phyloP scores from a whole-genome alignment of 345 rosid genomes.

The Ailanthus altissimus region DNA sequence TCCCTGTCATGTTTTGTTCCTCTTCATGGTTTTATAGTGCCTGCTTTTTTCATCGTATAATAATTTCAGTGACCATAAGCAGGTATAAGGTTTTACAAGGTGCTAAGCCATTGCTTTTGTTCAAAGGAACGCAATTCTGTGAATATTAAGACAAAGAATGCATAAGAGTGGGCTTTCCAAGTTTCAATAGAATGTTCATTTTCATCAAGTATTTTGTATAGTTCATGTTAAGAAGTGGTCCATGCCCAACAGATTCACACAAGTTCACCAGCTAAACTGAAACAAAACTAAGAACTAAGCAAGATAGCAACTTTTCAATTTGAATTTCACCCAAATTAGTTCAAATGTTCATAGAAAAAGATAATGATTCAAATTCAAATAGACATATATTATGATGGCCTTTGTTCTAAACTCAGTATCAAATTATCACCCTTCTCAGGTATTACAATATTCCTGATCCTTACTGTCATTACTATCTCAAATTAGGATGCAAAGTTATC shows the following conservation, averaged over 20 bases:
- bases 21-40: background rate
- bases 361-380: constrained; percentile 8
- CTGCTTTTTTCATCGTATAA: background rate
- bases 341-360: background rate
- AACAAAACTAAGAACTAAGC: constrained; percentile 1
- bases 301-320: background rate
- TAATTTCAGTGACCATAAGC: background rate
- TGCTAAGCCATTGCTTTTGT: background rate
- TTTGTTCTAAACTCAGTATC: background rate
- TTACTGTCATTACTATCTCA: background rate
- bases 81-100: background rate
- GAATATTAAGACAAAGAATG: background rate
- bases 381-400: background rate
- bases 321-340: background rate
- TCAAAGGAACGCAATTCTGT: background rate
- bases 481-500: background rate
- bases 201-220: background rate
- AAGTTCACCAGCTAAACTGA: background rate
- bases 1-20: background rate
- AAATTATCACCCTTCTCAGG: background rate
- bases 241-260: background rate
- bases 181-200: background rate
- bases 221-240: background rate
- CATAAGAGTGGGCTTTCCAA: background rate
- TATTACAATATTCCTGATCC: background rate